phyloP scores from a whole-genome alignment of 1,139 yeast genomes.

The Taphrina populina region DNA sequence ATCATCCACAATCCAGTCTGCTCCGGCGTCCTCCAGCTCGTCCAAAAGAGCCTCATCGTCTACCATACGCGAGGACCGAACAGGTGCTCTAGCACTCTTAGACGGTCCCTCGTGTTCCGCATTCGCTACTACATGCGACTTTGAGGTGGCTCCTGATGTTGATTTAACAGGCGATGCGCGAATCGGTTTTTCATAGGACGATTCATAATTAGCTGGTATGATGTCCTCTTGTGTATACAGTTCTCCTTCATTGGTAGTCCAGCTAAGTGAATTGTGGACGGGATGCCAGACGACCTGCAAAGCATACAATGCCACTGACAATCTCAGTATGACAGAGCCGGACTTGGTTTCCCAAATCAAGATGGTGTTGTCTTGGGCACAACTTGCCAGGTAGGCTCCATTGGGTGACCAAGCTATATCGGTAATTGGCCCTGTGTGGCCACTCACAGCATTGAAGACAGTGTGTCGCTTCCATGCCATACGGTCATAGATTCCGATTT shows the following conservation, averaged over 20 bases:
- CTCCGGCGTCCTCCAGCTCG: slow-evolving; percentile 36
- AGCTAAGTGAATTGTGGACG: slow-evolving; percentile 43
- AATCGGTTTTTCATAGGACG: slow-evolving; percentile 35
- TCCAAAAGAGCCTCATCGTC: slow-evolving; percentile 42
- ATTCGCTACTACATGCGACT: slow-evolving; percentile 39
- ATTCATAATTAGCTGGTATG: slow-evolving; percentile 33
- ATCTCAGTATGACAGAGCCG: slow-evolving; percentile 38
- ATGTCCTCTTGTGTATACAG: slow-evolving; percentile 41
- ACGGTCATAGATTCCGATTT: slow-evolving; percentile 45
- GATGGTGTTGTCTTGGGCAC: slow-evolving; percentile 54
- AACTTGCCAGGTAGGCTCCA: slow-evolving; percentile 57
- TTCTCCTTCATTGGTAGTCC: slow-evolving; percentile 45
- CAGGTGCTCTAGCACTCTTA: not conserved
- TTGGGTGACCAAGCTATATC: slow-evolving; percentile 62
- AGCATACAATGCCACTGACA: slow-evolving; percentile 35
- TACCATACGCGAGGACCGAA: slow-evolving; percentile 25
- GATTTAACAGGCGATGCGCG: slow-evolving; percentile 40
- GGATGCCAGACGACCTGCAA: slow-evolving; percentile 47
- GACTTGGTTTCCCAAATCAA: slow-evolving; percentile 54
- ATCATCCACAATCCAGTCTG: slow-evolving; percentile 56
- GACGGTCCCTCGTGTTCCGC: slow-evolving; percentile 42
- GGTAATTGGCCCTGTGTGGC: slow-evolving; percentile 50
- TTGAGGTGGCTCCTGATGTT: slow-evolving; percentile 38
- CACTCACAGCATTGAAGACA: slow-evolving; percentile 36
- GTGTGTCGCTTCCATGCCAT: slow-evolving; percentile 38